Percentiles rank a stretch among this genome's conserved stretches.
Evolutionary conservation across 805 yeast species (phyloP).

Genomic region (Ogataea allantospora): DNA sequence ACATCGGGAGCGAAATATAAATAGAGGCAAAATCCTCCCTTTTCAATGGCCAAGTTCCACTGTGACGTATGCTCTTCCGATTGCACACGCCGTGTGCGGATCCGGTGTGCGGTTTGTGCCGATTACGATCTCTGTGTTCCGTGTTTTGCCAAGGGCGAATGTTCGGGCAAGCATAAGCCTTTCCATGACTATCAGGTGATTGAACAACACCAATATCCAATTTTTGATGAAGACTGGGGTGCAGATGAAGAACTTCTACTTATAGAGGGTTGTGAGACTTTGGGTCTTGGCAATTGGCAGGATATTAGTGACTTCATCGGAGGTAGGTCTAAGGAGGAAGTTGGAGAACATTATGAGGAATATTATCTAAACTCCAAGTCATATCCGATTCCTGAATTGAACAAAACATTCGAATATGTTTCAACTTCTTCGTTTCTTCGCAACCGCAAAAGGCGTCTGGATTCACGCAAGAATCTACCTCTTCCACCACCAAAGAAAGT

Average conservation of each 20-base stretch:
- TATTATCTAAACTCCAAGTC: conserved; percentile 65
- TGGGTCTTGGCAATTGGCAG: conserved; percentile 96
- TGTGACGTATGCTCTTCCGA: conserved; percentile 98
- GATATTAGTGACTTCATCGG: conserved; percentile 97
- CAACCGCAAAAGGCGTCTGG: conserved; percentile 67
- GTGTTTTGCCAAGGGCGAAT: conserved; percentile 83
- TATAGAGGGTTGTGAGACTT: conserved; percentile 87
- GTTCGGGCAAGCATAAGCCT: conserved; percentile 86
- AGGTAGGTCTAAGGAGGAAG: conserved; percentile 88
- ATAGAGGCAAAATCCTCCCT: conserved; percentile 6
- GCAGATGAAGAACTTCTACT: conserved; percentile 93
- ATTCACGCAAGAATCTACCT: conserved; percentile 67
- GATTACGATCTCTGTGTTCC: conserved; percentile 98
- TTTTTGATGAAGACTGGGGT: conserved; percentile 90
- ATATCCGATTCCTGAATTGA: conserved; percentile 89
- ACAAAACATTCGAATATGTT: conserved; percentile 60
- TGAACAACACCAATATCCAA: conserved; percentile 94
- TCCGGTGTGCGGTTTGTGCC: conserved; percentile 86
- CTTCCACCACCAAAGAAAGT: conserved; percentile 86
- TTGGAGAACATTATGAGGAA: conserved; percentile 73
- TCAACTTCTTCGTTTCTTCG: conserved; percentile 68
- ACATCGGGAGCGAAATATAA: conserved; percentile 7
- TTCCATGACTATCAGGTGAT: conserved; percentile 89
- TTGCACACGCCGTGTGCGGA: conserved; percentile 87
- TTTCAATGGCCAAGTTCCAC: conserved; percentile 57